Conservation (phyloP, 306 rosid species). For the Dalbergia cultrata region DNA sequence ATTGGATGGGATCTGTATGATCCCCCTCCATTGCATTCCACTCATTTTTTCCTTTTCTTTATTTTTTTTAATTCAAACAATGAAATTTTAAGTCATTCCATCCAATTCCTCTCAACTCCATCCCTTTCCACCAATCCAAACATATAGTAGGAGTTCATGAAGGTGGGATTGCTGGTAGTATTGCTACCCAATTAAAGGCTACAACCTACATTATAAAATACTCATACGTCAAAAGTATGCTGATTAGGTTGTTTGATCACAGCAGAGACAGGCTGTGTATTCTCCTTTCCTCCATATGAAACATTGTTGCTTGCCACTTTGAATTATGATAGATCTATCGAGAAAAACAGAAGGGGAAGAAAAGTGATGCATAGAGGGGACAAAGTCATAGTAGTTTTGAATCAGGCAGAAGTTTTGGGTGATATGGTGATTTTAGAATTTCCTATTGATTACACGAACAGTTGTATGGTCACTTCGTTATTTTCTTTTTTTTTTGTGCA, state of each 20-base stretch:
- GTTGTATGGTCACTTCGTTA: neutral
- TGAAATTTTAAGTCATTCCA: too few species aligned
- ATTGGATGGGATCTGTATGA: too few species aligned
- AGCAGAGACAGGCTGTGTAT: neutral
- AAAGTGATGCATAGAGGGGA: neutral
- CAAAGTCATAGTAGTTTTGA: constrained; percentile 1
- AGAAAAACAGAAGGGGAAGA: neutral
- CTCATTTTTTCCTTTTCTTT: too few species aligned
- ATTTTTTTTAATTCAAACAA: too few species aligned
- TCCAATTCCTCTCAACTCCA: too few species aligned
- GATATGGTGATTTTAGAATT: neutral
- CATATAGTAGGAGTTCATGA: neutral
- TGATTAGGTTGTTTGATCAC: neutral
- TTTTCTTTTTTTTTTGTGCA: neutral
- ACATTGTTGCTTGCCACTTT: neutral
- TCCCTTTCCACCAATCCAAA: too few species aligned
- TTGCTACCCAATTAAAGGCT: neutral
- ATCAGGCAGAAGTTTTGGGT: constrained; percentile 21
- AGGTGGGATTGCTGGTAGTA: neutral
- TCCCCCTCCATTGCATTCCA: too few species aligned
- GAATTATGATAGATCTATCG: neutral
- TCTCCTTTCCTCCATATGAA: constrained; percentile 1
- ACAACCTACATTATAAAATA: neutral
- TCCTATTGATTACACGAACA: neutral
- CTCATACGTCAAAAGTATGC: neutral